Conservation (phyloP, 306 rosid genomes). For the Malus orientalis region DNA sequence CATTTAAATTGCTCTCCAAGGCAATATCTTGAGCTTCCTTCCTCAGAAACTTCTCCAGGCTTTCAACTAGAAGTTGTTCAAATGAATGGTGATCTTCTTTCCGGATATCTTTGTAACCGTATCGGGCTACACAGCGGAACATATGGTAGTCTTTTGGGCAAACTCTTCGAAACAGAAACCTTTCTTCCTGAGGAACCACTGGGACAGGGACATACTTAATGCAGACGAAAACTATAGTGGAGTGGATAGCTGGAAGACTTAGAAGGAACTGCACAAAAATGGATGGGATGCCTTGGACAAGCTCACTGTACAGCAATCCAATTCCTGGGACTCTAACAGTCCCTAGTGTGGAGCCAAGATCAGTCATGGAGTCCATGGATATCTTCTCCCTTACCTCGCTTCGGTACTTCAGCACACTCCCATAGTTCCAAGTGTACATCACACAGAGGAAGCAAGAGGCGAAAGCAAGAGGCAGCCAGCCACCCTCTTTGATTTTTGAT, state of each 20-base stretch:
- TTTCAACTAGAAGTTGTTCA: slow-evolving; percentile 81
- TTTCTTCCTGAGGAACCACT: slow-evolving; percentile 89
- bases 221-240: slow-evolving; percentile 77
- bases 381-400: slow-evolving; percentile 81
- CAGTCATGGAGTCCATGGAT: slow-evolving; percentile 70
- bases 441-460: slow-evolving; percentile 70
- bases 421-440: slow-evolving; percentile 99
- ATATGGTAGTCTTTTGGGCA: slow-evolving; percentile 94
- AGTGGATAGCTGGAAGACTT: slow-evolving; percentile 89
- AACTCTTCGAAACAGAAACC: slow-evolving; percentile 83
- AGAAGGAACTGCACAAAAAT: slow-evolving; percentile 81
- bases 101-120: slow-evolving; percentile 82
- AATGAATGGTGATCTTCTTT: slow-evolving; percentile 94
- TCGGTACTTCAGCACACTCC: slow-evolving; percentile 85
- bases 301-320: slow-evolving; percentile 87
- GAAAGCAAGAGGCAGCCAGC: slow-evolving; percentile 93
- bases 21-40: slow-evolving; percentile 77
- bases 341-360: slow-evolving; percentile 82
- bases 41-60: slow-evolving; percentile 85
- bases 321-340: slow-evolving; percentile 93
- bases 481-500: slow-evolving; percentile 67
- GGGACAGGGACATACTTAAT: slow-evolving; percentile 92
- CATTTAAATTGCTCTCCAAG: slow-evolving; percentile 42
- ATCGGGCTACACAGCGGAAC: slow-evolving; percentile 85
- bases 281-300: slow-evolving; percentile 94